A percentile compares a stretch with the other conserved stretches of the same genome.
phyloP scores from a whole-genome alignment of 1,139 yeast species.

The Martiniozyma asiatica region DNA sequence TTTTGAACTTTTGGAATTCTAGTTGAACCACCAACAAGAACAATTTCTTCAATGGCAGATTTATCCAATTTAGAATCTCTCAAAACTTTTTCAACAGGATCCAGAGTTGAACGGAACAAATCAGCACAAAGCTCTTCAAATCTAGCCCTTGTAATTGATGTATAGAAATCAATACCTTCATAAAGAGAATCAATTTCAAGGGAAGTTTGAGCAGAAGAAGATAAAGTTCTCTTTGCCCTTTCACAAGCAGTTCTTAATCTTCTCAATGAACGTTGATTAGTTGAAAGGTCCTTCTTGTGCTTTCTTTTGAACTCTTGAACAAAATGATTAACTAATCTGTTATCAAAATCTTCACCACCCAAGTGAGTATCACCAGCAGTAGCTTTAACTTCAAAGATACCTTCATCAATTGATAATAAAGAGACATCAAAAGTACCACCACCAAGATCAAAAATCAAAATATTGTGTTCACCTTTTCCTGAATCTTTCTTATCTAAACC shows the following conservation, averaged over 20 bases:
- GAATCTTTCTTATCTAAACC: slow-evolving; percentile 60
- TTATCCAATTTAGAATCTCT: slow-evolving; percentile 89
- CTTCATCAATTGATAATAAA: slow-evolving; percentile 81
- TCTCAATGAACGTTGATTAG: slow-evolving; percentile 76
- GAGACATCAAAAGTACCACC: slow-evolving; percentile 99
- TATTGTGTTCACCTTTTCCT: slow-evolving; percentile 62
- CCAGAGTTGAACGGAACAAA: slow-evolving; percentile 90
- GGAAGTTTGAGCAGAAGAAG: slow-evolving; percentile 93
- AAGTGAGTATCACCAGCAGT: slow-evolving; percentile 98
- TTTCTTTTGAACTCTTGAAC: slow-evolving; percentile 78
- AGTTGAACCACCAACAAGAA: slow-evolving; percentile 99
- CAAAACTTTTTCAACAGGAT: slow-evolving; percentile 96
- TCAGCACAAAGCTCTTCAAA: slow-evolving; percentile 96
- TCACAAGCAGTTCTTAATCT: slow-evolving; percentile 99
- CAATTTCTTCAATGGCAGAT: slow-evolving; percentile 88
- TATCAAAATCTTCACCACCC: slow-evolving; percentile 95
- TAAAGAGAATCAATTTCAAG: slow-evolving; percentile 93
- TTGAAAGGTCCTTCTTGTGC: slow-evolving; percentile 62
- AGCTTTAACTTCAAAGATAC: slow-evolving; percentile 93
- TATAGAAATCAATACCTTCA: slow-evolving; percentile 95
- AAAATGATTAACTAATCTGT: slow-evolving; percentile 69
- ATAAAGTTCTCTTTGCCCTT: slow-evolving; percentile 98
- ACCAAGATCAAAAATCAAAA: slow-evolving; percentile 88
- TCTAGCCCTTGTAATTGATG: slow-evolving; percentile 97
- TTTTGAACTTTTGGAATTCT: slow-evolving; percentile 99